phyloP scores from a whole-genome alignment of 2,329 filamentous ascomycete species.

The Cercospora sojina region DNA sequence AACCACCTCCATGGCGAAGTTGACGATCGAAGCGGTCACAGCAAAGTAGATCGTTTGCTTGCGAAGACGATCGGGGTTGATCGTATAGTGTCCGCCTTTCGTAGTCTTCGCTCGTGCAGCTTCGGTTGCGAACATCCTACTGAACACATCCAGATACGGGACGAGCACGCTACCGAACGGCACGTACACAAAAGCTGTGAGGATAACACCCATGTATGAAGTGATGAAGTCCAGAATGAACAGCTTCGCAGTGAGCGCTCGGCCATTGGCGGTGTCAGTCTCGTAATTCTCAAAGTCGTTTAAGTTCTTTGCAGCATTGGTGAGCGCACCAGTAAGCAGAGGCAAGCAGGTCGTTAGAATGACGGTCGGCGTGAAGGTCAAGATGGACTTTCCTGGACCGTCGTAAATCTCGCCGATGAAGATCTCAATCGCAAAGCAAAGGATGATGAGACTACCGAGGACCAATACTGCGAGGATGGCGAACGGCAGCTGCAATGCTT shows the following conservation, averaged over 20 bases:
- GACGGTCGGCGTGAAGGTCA: constrained; percentile 86
- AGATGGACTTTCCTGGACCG: constrained; percentile 79
- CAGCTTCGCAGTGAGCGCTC: constrained; percentile 84
- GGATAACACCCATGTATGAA: constrained; percentile 85
- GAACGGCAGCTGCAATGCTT: constrained; percentile 82
- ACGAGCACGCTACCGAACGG: constrained; percentile 83
- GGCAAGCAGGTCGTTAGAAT: constrained; percentile 82
- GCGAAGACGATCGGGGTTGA: constrained; percentile 79
- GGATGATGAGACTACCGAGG: constrained; percentile 78
- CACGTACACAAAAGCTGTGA: constrained; percentile 92
- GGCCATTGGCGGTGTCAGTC: constrained; percentile 78
- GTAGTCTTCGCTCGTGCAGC: constrained; percentile 59
- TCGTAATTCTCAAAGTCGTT: constrained; percentile 91
- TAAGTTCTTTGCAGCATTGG: constrained; percentile 70
- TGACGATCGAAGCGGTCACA: constrained; percentile 88
- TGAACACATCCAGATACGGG: constrained; percentile 82
- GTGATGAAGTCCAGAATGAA: constrained; percentile 97
- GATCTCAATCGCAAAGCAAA: constrained; percentile 88
- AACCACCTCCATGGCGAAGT: constrained; percentile 78
- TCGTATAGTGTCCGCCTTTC: constrained; percentile 60
- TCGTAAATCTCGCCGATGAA: constrained; percentile 94
- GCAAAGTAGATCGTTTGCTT: constrained; percentile 96
- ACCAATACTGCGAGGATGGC: constrained; percentile 69
- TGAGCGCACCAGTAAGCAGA: constrained; percentile 72
- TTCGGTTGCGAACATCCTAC: constrained; percentile 67